phyloP scores from a whole-genome alignment of 2,329 filamentous ascomycete species.

The Huntiella omanensis region DNA sequence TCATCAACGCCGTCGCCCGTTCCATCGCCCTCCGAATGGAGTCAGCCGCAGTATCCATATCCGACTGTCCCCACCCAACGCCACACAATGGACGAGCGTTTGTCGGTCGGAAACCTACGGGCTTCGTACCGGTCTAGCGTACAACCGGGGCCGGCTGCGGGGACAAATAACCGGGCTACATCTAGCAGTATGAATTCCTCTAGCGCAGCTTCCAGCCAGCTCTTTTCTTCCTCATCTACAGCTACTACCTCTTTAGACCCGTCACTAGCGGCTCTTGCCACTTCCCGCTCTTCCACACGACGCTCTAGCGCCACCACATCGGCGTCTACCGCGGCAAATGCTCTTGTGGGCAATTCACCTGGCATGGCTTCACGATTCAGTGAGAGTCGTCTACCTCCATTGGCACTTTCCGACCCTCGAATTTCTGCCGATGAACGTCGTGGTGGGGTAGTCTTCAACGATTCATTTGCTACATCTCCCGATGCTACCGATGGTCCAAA shows the following conservation, averaged over 20 bases:
- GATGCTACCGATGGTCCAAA: conserved; percentile 22
- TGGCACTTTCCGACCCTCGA: neutral
- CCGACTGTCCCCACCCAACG: neutral
- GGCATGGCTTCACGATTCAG: no score
- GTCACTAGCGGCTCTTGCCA: neutral
- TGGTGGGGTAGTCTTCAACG: conserved; percentile 43
- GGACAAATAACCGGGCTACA: neutral
- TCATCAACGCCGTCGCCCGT: conserved; percentile 2
- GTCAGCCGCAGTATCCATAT: conserved; percentile 1
- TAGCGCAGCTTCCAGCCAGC: neutral
- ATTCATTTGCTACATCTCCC: conserved; percentile 31
- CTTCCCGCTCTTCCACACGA: neutral
- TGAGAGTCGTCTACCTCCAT: neutral
- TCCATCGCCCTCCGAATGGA: conserved; percentile 8
- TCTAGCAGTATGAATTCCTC: conserved; percentile 5
- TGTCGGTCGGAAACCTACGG: conserved; percentile 8
- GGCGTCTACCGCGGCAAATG: neutral
- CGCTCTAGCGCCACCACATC: neutral
- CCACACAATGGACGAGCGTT: conserved; percentile 11
- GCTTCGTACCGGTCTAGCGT: conserved; percentile 6
- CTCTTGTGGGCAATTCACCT: neutral
- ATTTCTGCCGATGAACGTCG: conserved; percentile 21
- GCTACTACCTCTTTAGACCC: conserved; percentile 1
- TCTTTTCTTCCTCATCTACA: neutral
- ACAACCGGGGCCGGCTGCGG: conserved; percentile 1